Base-by-base conservation (phyloP, 306 rosid species). In the Notholithocarpus densiflorus region DNA sequence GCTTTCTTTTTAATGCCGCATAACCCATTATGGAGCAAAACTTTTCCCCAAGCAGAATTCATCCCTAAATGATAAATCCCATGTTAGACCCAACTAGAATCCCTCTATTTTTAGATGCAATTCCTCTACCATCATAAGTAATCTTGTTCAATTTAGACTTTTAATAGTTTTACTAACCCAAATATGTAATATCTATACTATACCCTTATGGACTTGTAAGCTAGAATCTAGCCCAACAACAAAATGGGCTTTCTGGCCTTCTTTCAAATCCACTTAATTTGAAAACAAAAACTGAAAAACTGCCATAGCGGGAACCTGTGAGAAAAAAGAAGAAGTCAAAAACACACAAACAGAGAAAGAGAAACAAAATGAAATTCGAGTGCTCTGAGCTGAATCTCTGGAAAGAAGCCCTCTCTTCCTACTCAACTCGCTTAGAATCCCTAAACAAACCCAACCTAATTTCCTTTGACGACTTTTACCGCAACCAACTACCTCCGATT, bases 401-500 rank as follows among this genome's bases (percentile, higher is more conserved):
- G 97, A 82, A 56, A 69, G 89, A 89, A 85, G 88, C 92, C 6
- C 88, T 95, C 26, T 82, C 82, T 23, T 56, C 85, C 18, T 92
- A 95, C 73, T 4, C 85, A 3, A 73, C 87, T 64, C 89, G 85
- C 45, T 73, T 92, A 0, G 79, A 89, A 31, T 85, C 90, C 29
- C 84, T 91, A 23, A 87, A 80, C 77, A 89, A 95, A 85, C 87
- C 90, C 76, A 40, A 89, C 75, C 68, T 91, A 68, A 78, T 85
- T 71, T 87, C 96, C 15, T 90, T 92, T 0, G 93, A 95, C 15
- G 83, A 87, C 0, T 91, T 89, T 73, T 92, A 95, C 74, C 80
- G 90, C 72, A 83, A 81, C 79, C 78, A 87, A 8, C 97, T 95
- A 11, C 94, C 96, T 71, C 77, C 75, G 11, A 88, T 92, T 48